These are phyloP conservation scores for Fusarium sulawesiense DNA, from an alignment of 2,329 filamentous ascomycete species.

Conservation along the genomic window DNA sequence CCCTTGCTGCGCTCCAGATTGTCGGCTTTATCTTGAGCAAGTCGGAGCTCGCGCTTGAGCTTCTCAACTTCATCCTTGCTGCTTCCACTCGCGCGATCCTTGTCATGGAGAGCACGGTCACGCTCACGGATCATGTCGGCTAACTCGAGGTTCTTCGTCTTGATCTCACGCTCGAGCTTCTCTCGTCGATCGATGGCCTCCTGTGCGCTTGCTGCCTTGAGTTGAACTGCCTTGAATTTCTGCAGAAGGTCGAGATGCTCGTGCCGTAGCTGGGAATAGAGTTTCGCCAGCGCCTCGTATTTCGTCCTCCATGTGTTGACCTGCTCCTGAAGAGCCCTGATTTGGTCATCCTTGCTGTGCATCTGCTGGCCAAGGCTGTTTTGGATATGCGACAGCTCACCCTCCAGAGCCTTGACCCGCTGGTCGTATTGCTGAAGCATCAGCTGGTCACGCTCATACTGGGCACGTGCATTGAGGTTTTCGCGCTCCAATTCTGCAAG, in stretches of 20 bases:
- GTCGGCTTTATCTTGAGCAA: conserved; percentile 91
- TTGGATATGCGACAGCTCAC: conserved; percentile 84
- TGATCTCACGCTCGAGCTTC: conserved; percentile 96
- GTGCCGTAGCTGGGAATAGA: conserved; percentile 94
- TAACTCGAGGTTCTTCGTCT: conserved; percentile 98
- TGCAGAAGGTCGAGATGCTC: conserved; percentile 95
- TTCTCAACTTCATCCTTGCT: conserved; percentile 96
- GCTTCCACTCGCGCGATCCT: conserved; percentile 85
- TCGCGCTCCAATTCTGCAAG: conserved; percentile 95
- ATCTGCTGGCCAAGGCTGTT: conserved; percentile 87
- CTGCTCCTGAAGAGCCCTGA: conserved; percentile 91
- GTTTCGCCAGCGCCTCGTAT: conserved; percentile 94
- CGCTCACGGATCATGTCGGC: conserved; percentile 98
- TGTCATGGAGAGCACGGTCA: conserved; percentile 92
- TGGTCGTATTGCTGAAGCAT: conserved; percentile 98
- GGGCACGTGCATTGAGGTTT: conserved; percentile 91
- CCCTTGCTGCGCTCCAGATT: conserved; percentile 94
- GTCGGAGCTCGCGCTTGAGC: conserved; percentile 89
- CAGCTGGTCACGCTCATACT: conserved; percentile 96
- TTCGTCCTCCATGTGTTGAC: conserved; percentile 98
- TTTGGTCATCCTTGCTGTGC: conserved; percentile 92
- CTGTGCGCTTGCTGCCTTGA: conserved; percentile 96
- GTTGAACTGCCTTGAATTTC: conserved; percentile 94
- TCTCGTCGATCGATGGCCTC: conserved; percentile 95
- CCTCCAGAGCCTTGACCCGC: conserved; percentile 91